Evolutionary conservation across 2,329 filamentous ascomycete species (phyloP), one percentile per base, ranked within the genome.

Genomic region (Chrysoporthe cubensis): DNA sequence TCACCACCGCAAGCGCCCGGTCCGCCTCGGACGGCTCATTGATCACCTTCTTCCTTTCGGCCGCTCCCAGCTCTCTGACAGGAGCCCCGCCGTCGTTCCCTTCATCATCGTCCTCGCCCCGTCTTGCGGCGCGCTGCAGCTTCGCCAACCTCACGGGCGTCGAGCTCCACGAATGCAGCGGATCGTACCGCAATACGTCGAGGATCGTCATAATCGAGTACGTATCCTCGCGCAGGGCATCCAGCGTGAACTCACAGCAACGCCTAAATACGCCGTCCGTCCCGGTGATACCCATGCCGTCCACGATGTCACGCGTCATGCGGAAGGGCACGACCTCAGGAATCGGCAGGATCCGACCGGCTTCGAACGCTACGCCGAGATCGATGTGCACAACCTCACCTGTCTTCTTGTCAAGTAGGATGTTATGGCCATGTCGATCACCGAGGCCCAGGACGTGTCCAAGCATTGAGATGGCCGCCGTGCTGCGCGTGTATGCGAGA

Each of bases 181-280:
- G 96, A 83, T 99, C 96, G 79, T 97, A 98, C n/a, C 96, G 91
- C 68, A 99, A 83, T 32, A 99, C 96, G 76, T 99, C 96, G 26
- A 99, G 88, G 64, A 99, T 94, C 0, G 96, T 98, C 94, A 97
- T 98, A 81, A 99, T 99, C 57, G 91, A 94, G 77, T 97, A 96
- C 14, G 92, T 92, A 77, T 99, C 96, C 74, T 97, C 92, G n/a
- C 96, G 90, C 46, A 99, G 83, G 1, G 96, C 94, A 70, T 97
- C 94, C 43, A 99, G 87, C 0, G 94, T 98, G 77, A 98, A 98
- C 77, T 99, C 96, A 78, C 96, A 99, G 80, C 95, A 98, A n/a
- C 96, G 89, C 8, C 96, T 88, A 82, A 98, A 99, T 0, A 98
- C 94, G 3, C 96, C 96, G 78, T 99, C 96, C 0, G 94, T 97